phyloP scores from a whole-genome alignment of 331 rosid genomes.

The Quercus lobata region DNA sequence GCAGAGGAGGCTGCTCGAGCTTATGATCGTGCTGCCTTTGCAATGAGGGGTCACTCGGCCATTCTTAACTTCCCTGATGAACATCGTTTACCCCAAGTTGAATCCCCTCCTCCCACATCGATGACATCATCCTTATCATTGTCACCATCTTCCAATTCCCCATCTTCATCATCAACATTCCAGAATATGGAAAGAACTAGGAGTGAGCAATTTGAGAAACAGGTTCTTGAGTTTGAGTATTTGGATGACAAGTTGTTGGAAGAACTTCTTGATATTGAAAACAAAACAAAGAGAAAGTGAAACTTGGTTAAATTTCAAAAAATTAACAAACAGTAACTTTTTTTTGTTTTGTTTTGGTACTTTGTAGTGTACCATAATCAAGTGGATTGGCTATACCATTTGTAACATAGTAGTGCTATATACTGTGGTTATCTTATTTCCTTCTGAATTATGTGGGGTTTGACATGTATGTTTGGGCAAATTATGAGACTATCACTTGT shows the following conservation, averaged over 20 bases:
- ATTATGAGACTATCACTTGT: background rate
- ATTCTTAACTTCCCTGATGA: conserved; percentile 69
- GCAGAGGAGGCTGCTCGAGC: conserved; percentile 78
- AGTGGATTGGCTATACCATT: background rate
- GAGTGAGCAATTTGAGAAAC: conserved; percentile 7
- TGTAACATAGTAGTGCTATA: background rate
- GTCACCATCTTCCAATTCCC: conserved; percentile 10
- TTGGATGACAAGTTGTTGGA: conserved; percentile 65
- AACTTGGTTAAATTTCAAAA: too few species aligned
- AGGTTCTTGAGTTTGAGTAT: conserved; percentile 62
- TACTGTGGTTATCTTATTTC: background rate
- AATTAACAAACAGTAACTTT: too few species aligned
- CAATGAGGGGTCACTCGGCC: conserved; percentile 60
- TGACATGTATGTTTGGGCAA: background rate
- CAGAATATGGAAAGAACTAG: background rate
- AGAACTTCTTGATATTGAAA: conserved; percentile 58
- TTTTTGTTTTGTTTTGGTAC: too few species aligned
- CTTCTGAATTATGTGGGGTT: background rate
- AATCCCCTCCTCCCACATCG: background rate
- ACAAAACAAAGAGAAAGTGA: conserved; percentile 12
- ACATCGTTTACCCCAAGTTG: conserved; percentile 5
- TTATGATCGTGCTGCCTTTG: conserved; percentile 66
- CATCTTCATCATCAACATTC: background rate
- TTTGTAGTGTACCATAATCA: background rate
- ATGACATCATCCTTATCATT: conserved; percentile 14